Conservation (phyloP, 208 protist species). For the Dictyostelium gargantuum region DNA sequence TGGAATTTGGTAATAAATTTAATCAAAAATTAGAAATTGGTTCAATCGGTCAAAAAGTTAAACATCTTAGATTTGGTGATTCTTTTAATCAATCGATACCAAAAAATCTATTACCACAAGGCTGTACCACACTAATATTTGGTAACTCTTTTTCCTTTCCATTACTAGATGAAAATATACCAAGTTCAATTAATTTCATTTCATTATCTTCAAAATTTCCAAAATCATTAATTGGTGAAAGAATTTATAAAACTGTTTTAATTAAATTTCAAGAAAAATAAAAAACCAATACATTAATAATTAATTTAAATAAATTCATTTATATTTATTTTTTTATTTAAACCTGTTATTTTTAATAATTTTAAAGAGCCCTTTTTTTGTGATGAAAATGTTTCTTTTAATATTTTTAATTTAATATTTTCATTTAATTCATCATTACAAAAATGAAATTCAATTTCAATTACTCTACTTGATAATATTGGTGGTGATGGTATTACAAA, state of each 20-base stretch:
- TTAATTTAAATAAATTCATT: background rate
- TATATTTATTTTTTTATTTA: too few species aligned
- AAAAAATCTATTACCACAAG: background rate
- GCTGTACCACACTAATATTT: background rate
- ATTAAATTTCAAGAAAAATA: background rate
- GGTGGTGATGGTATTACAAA: too few species aligned
- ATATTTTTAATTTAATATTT: too few species aligned
- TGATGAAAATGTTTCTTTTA: too few species aligned
- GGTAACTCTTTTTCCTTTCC: background rate
- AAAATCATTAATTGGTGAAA: background rate
- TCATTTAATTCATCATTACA: too few species aligned
- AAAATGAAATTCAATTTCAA: too few species aligned
- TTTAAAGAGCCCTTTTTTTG: too few species aligned
- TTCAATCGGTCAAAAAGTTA: background rate
- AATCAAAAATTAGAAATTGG: background rate
- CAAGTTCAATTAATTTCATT: background rate
- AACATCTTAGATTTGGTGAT: background rate
- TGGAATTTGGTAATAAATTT: background rate
- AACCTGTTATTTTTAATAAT: too few species aligned
- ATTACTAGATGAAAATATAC: background rate
- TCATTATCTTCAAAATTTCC: background rate
- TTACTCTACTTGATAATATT: too few species aligned
- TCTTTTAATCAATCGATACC: background rate
- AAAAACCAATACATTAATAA: background rate
- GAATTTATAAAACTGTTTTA: slow-evolving; percentile 1